Conservation (phyloP, 1,139 yeast species). For the Blastobotrys aristatus region DNA sequence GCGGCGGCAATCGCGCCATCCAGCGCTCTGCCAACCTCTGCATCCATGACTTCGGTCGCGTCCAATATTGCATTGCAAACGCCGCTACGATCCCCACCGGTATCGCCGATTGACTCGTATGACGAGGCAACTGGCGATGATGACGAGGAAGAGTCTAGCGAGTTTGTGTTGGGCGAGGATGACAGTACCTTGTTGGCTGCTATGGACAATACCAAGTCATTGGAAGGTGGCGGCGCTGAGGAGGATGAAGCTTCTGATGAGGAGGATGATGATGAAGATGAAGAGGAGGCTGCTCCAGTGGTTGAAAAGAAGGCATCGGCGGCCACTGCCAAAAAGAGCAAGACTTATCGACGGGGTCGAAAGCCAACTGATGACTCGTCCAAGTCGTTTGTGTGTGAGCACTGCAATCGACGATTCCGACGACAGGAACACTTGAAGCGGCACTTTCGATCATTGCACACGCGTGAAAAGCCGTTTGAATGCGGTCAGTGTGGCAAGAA, state of each 20-base stretch:
- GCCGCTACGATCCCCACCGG: constrained; percentile 9
- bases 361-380: constrained; percentile 29
- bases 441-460: constrained; percentile 63
- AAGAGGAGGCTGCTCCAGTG: not conserved
- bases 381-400: constrained; percentile 33
- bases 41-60: not conserved
- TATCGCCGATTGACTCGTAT: constrained; percentile 9
- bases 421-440: constrained; percentile 77
- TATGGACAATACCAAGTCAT: no score
- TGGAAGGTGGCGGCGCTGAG: not conserved
- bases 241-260: not conserved
- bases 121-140: not conserved
- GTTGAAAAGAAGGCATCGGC: not conserved
- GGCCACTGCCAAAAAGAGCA: not conserved
- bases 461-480: constrained; percentile 69
- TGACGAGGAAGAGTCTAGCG: not conserved
- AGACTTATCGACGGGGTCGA: constrained; percentile 29
- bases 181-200: no score
- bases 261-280: no score
- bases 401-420: constrained; percentile 45
- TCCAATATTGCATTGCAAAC: no score
- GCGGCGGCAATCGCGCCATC: no score
- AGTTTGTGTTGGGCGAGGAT: not conserved
- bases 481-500: constrained; percentile 68
- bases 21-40: not conserved